Base-by-base conservation (phyloP, 129 eudicot genomes). In the Tagetes patula region DNA sequence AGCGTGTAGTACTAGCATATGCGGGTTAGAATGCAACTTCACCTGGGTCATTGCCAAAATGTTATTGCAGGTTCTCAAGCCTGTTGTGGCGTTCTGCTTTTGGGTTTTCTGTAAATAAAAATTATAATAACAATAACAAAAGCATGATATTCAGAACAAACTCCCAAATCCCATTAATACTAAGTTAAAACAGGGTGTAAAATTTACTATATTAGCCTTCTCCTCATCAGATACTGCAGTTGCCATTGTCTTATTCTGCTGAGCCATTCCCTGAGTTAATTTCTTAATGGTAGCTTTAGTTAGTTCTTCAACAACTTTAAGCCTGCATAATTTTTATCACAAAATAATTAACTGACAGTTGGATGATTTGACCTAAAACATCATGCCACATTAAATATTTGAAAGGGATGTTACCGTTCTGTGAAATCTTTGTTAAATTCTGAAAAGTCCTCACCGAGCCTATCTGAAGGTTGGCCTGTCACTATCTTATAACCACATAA, bases 381-480 rank as follows among this genome's bases (percentile, higher is more conserved):
- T 61, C 45, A 61, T 2, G 10, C 13, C 43, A 1, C 31, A 6
- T 36, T 40, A 10, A 61, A 36, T 61, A 36, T 61, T 1, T 36
- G 30, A 36, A 12, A 11, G 34, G 70, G 47, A 71, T 47, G 27
- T 2, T 76, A 93, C 98, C 98, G 84, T 80, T 93, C 96, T 2
- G 82, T 85, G 87, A 93, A 93, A 76, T 93, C 98, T 78, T 93
- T 93, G 71, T 85, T 74, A n/a, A 75, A 80, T 48, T 93, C 96
- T 2, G 98, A 82, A 77, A 93, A 93, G 81, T 93, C 98, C 85
- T 93, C 98, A 49, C 98, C 98, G 30, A 93, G 95, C 87, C 95
- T 84, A 78, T 93, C 98, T 55, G 98, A 93, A 62, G 98, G 98
- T 75, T 93, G 98, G 42, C 98, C 98, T 58, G 98, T 93, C 72